A percentile compares a stretch with the other conserved stretches of the same genome.
Evolutionary conservation across 495 filamentous ascomycete genomes (phyloP).

Genomic region (Xylaria scruposa): DNA sequence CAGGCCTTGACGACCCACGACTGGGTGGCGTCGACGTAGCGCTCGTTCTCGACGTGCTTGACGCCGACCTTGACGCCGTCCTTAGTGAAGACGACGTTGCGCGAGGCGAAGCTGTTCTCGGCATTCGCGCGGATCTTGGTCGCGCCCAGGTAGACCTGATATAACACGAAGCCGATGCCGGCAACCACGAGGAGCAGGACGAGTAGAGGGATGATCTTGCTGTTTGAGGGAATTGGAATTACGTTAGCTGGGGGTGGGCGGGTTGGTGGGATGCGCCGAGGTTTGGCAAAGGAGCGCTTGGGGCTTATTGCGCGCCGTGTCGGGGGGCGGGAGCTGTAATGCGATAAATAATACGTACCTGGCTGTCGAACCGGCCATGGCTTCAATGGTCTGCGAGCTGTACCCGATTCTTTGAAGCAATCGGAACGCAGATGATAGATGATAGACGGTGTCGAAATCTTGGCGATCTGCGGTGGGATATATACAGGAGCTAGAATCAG

Average conservation of each 20-base stretch:
- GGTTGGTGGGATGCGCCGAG: background rate
- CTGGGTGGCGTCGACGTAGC: constrained; percentile 83
- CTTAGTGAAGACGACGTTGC: constrained; percentile 80
- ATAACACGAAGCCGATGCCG: constrained; percentile 69
- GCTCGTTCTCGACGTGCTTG: constrained; percentile 75
- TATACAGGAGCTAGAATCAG: background rate
- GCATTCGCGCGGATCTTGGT: constrained; percentile 73
- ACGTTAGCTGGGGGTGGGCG: constrained; percentile 9
- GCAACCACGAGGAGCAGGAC: constrained; percentile 71
- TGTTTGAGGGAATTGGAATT: constrained; percentile 28
- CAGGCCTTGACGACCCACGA: constrained; percentile 81
- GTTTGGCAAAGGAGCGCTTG: background rate
- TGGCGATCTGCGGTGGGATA: constrained; percentile 7
- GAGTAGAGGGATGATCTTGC: constrained; percentile 74
- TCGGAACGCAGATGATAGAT: constrained; percentile 1
- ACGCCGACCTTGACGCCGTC: constrained; percentile 85
- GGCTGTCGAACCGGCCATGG: constrained; percentile 20
- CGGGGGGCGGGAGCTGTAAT: background rate
- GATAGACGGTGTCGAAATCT: background rate
- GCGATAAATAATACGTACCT: constrained; percentile 18
- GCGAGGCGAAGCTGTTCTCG: constrained; percentile 77
- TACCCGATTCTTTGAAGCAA: background rate
- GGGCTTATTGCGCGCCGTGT: background rate
- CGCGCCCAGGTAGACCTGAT: constrained; percentile 74
- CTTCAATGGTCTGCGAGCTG: background rate